These are phyloP conservation scores for Bipolaris gigantea DNA, from an alignment of 2,329 filamentous ascomycete genomes.

Conservation along the genomic window DNA sequence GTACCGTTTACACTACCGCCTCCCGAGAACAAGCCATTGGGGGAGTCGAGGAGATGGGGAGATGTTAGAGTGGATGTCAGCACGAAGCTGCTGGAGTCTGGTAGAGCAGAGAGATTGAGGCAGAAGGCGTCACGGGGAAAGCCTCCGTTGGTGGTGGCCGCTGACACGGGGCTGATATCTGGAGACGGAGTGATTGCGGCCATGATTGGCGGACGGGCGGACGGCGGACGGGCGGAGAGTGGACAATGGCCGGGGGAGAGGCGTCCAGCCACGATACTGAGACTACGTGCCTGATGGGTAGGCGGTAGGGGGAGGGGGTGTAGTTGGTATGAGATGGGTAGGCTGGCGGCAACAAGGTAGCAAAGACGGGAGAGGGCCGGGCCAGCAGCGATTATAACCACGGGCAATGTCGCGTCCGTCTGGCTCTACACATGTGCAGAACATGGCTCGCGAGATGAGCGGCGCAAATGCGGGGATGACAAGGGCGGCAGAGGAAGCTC, in stretches of 20 bases:
- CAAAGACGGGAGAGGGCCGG: conserved; percentile 9
- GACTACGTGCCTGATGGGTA: conserved; percentile 9
- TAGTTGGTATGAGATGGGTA: conserved; percentile 1
- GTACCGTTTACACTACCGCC: conserved; percentile 32
- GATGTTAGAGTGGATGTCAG: conserved; percentile 45
- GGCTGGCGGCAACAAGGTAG: conserved; percentile 1
- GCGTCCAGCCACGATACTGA: conserved; percentile 35
- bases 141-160: conserved; percentile 45
- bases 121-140: conserved; percentile 46
- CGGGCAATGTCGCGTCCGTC: conserved; percentile 23
- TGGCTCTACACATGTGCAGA: conserved; percentile 24
- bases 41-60: conserved; percentile 45
- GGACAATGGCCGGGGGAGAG: no score
- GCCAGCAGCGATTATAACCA: conserved; percentile 29
- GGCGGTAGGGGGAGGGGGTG: not conserved
- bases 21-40: conserved; percentile 39
- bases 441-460: conserved; percentile 34
- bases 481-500: conserved; percentile 30
- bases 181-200: conserved; percentile 45
- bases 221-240: conserved; percentile 28
- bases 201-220: conserved; percentile 45
- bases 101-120: conserved; percentile 45
- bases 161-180: conserved; percentile 49
- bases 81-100: conserved; percentile 42
- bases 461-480: conserved; percentile 41